A percentile compares a stretch with the other conserved stretches of the same genome.
Evolutionary conservation across 495 filamentous ascomycete species (phyloP).

Genomic region (Penicillium longicatenatum): DNA sequence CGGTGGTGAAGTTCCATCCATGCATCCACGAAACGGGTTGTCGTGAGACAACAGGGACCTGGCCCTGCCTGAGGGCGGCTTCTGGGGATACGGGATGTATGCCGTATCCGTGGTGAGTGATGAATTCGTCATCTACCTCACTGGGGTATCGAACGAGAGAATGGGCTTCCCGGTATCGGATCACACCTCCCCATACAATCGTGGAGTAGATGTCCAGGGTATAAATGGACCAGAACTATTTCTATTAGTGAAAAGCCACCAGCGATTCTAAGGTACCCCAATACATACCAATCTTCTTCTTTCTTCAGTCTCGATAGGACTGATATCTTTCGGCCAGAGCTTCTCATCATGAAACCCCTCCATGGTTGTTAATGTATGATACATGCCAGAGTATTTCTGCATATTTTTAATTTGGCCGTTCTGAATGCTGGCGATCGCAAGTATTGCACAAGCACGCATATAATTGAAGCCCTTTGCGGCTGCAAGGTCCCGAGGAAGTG

Average conservation of each 20-base stretch:
- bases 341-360: constrained; percentile 51
- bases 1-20: constrained; percentile 55
- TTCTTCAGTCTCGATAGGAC: constrained; percentile 47
- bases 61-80: constrained; percentile 8
- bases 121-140: constrained; percentile 47
- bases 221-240: constrained; percentile 56
- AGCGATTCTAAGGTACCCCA: not conserved
- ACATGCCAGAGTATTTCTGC: constrained; percentile 51
- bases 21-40: constrained; percentile 44
- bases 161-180: constrained; percentile 46
- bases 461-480: constrained; percentile 42
- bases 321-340: constrained; percentile 48
- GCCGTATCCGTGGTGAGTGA: constrained; percentile 30
- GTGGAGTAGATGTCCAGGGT: constrained; percentile 52
- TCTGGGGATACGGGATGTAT: constrained; percentile 21
- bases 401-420: constrained; percentile 46
- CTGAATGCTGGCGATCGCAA: constrained; percentile 51
- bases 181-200: constrained; percentile 49
- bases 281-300: constrained; percentile 46
- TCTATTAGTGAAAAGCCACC: not conserved
- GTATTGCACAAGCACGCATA: constrained; percentile 47
- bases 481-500: constrained; percentile 40
- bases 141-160: constrained; percentile 46
- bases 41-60: constrained; percentile 15
- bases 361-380: constrained; percentile 46